Conservation (phyloP, 208 protist species). For the Trypanosoma rangeli region DNA sequence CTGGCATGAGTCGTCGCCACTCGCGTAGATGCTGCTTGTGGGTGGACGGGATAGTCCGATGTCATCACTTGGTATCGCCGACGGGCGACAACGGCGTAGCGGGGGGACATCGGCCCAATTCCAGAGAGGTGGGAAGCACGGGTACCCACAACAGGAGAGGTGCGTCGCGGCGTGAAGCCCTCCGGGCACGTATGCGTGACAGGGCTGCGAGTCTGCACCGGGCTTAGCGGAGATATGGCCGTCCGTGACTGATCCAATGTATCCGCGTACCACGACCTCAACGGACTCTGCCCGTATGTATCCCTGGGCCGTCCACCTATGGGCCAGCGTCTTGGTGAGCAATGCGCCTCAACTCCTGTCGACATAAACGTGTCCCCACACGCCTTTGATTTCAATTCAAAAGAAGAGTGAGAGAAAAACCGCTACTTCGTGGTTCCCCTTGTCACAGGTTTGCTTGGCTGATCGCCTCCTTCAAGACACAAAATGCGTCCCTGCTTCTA, state of each 20-base stretch:
- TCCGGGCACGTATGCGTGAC: constrained; percentile 3
- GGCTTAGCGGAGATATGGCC: constrained; percentile 6
- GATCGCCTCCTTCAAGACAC: too few relatives aligned
- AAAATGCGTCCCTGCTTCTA: too few relatives aligned
- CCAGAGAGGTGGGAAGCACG: too few relatives aligned
- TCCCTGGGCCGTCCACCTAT: not conserved
- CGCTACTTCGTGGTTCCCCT: too few relatives aligned
- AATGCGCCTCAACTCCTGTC: not conserved
- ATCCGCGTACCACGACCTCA: constrained; percentile 16
- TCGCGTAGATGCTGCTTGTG: not conserved
- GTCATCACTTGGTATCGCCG: constrained; percentile 22
- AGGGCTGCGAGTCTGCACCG: constrained; percentile 1
- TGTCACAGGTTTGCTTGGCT: too few relatives aligned
- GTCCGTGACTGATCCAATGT: not conserved
- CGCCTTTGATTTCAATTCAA: not conserved
- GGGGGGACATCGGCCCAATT: constrained; percentile 20
- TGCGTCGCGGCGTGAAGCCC: constrained; percentile 14
- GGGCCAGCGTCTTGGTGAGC: constrained; percentile 1
- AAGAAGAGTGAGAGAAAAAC: too few relatives aligned
- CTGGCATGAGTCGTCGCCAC: not conserved
- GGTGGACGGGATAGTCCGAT: not conserved
- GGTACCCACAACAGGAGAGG: too few relatives aligned
- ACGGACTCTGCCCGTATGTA: not conserved
- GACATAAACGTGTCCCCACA: not conserved
- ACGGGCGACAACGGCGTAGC: constrained; percentile 13